Conservation (phyloP, 2,329 filamentous ascomycete species). For the Pleomassaria siparia region DNA sequence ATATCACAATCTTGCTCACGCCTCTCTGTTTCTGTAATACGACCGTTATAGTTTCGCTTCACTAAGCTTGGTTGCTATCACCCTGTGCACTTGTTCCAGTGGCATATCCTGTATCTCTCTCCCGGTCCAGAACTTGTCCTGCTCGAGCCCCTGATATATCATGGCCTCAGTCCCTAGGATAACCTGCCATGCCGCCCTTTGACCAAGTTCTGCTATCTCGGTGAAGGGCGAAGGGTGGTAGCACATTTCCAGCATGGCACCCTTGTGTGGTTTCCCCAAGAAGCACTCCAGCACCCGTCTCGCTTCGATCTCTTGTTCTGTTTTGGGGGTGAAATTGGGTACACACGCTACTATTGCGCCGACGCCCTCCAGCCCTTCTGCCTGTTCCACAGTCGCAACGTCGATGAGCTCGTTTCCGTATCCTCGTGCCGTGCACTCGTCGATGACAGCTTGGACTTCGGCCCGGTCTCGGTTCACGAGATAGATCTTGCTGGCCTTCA, state of each 20-base stretch:
- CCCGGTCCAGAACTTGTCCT: slow-evolving; percentile 65
- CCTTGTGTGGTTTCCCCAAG: slow-evolving; percentile 56
- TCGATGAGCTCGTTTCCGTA: slow-evolving; percentile 64
- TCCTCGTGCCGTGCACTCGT: slow-evolving; percentile 61
- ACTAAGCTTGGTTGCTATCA: slow-evolving; percentile 45
- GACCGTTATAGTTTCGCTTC: slow-evolving; percentile 25
- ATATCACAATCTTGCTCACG: too few species aligned
- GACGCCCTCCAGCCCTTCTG: slow-evolving; percentile 58
- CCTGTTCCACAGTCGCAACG: slow-evolving; percentile 64
- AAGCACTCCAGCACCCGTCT: slow-evolving; percentile 58
- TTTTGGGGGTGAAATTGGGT: slow-evolving; percentile 72
- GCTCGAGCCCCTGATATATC: slow-evolving; percentile 76
- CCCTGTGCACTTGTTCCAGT: slow-evolving; percentile 59
- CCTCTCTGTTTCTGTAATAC: too few species aligned
- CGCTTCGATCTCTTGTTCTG: slow-evolving; percentile 62
- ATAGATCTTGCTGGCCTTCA: slow-evolving; percentile 70
- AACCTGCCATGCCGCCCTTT: slow-evolving; percentile 68
- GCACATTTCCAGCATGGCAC: slow-evolving; percentile 78
- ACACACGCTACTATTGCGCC: slow-evolving; percentile 73
- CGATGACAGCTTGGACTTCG: slow-evolving; percentile 68
- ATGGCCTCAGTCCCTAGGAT: slow-evolving; percentile 75
- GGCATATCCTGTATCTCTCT: slow-evolving; percentile 60
- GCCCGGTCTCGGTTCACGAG: slow-evolving; percentile 71
- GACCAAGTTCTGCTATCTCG: slow-evolving; percentile 62
- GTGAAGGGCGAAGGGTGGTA: slow-evolving; percentile 72